A percentile compares a stretch with the other conserved stretches of the same genome.
phyloP scores from a whole-genome alignment of 768 basidiomycete species.

The Tulasnella sp. region DNA sequence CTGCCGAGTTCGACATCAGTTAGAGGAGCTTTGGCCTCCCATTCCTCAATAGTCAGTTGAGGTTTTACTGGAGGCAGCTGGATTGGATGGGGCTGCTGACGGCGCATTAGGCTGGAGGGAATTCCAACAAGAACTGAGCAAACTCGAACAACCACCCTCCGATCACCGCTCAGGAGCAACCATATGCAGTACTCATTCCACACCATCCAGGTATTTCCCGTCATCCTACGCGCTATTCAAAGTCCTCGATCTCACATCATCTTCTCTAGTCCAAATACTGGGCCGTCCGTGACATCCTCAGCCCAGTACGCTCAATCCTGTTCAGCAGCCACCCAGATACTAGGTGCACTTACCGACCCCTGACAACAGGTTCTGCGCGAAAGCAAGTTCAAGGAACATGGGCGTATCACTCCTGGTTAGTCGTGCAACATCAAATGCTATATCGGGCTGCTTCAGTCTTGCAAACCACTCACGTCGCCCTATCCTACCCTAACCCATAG shows the following conservation, averaged over 20 bases:
- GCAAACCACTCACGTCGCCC: background rate
- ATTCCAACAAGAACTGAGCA: constrained; percentile 10
- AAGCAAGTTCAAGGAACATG: constrained; percentile 98
- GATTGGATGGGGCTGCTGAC: constrained; percentile 9
- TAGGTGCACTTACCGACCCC: background rate
- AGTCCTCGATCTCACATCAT: constrained; percentile 66
- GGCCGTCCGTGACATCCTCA: constrained; percentile 90
- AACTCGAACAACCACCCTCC: constrained; percentile 13
- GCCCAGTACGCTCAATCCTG: constrained; percentile 54
- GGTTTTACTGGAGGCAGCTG: constrained; percentile 31
- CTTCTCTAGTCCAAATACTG: constrained; percentile 78
- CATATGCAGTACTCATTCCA: constrained; percentile 22
- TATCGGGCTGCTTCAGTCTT: background rate
- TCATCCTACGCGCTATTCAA: background rate
- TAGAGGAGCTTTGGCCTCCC: constrained; percentile 78
- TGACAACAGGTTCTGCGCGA: constrained; percentile 77
- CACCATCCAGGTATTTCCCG: constrained; percentile 23
- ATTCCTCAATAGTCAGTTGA: constrained; percentile 72
- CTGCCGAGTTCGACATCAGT: constrained; percentile 60
- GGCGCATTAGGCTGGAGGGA: constrained; percentile 6
- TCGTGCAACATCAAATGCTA: constrained; percentile 8
- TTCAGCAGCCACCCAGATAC: background rate
- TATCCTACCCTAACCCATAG: constrained; percentile 35
- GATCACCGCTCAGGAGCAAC: constrained; percentile 8
- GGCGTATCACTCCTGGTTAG: constrained; percentile 87